Evolutionary conservation across 2,329 filamentous ascomycete genomes (phyloP).

Genomic region (Cladophialophora exuberans): DNA sequence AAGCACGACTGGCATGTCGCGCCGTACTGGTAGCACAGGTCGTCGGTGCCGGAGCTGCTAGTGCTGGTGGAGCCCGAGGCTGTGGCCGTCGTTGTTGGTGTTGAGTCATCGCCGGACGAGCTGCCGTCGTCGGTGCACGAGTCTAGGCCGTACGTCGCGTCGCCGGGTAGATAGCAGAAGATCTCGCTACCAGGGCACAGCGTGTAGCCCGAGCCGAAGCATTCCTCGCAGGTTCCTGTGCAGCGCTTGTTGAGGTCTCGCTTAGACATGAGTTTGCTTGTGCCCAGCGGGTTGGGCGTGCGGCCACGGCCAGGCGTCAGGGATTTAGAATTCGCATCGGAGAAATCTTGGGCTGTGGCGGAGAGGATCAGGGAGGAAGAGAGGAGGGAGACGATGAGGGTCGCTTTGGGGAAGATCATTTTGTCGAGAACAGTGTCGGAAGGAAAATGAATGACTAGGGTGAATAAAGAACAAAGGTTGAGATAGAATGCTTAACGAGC

Average conservation of each 20-base stretch:
- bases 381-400: slow-evolving; percentile 5
- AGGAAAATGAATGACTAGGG: slow-evolving; percentile 10
- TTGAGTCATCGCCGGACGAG: background rate
- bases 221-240: slow-evolving; percentile 27
- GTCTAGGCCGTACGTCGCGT: slow-evolving; percentile 25
- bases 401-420: slow-evolving; percentile 23
- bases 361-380: slow-evolving; percentile 21
- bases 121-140: slow-evolving; percentile 15
- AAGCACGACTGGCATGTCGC: slow-evolving; percentile 29
- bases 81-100: slow-evolving; percentile 5
- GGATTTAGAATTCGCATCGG: slow-evolving; percentile 18
- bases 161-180: slow-evolving; percentile 29
- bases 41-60: slow-evolving; percentile 6
- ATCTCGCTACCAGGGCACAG: slow-evolving; percentile 23
- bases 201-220: slow-evolving; percentile 29
- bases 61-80: slow-evolving; percentile 16
- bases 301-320: slow-evolving; percentile 7
- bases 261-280: slow-evolving; percentile 18
- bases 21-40: slow-evolving; percentile 21
- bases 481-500: slow-evolving; percentile 4
- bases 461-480: background rate
- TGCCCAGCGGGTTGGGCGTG: slow-evolving; percentile 6
- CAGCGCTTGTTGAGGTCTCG: slow-evolving; percentile 26
- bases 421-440: slow-evolving; percentile 10
- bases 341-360: slow-evolving; percentile 12